Evolutionary conservation across 441 rosid genomes (phyloP).

Genomic region (Gossypium trilobum): DNA sequence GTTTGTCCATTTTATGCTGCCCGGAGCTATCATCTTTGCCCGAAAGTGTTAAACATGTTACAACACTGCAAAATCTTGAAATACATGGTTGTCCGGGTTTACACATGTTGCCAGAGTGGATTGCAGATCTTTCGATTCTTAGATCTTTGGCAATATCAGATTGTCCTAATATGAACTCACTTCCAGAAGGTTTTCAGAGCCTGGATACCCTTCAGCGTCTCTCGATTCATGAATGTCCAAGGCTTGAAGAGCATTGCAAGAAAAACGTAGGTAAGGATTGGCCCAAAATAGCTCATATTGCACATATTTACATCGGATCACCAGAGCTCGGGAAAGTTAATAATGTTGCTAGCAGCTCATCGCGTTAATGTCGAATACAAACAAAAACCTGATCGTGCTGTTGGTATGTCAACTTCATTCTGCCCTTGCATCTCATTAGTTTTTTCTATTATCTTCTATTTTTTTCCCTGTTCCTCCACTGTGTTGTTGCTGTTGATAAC

Average conservation of each 20-base stretch:
- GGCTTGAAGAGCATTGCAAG: constrained; percentile 13
- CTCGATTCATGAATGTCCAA: constrained; percentile 20
- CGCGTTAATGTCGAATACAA: not conserved
- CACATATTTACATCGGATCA: constrained; percentile 14
- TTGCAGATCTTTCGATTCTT: not conserved
- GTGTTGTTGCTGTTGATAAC: no score
- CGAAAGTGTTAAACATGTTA: constrained; percentile 18
- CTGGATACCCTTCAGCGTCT: constrained; percentile 17
- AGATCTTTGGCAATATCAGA: constrained; percentile 11
- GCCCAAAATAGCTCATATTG: constrained; percentile 17
- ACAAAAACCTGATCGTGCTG: not conserved
- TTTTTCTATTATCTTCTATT: no score
- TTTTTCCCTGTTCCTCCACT: no score
- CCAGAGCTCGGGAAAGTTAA: not conserved
- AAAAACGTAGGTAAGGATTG: constrained; percentile 9
- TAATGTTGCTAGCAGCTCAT: constrained; percentile 3
- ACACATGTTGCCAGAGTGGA: constrained; percentile 5
- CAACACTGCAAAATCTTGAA: constrained; percentile 14
- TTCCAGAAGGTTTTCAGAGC: constrained; percentile 12
- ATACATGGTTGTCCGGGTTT: constrained; percentile 12
- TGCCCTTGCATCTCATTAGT: not conserved
- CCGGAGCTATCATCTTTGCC: constrained; percentile 20
- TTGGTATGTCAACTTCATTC: not conserved
- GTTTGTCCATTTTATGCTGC: constrained; percentile 14
- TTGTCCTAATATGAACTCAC: not conserved